These are phyloP conservation scores for Kingdonia uniflora DNA, from an alignment of 164 flowering plant species.

Conservation along the genomic window DNA sequence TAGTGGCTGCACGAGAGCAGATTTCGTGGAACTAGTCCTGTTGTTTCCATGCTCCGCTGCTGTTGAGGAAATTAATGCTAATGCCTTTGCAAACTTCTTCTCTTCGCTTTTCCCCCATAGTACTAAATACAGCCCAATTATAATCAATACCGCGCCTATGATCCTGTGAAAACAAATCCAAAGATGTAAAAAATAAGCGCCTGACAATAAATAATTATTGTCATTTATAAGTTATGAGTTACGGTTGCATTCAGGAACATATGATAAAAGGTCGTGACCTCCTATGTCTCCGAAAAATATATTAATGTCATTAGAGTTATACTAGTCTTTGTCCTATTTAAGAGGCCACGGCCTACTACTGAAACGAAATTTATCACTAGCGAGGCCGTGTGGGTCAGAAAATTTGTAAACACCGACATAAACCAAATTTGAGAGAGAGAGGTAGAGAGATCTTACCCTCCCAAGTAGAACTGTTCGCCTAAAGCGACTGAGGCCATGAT, in stretches of 20 bases:
- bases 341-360: no score
- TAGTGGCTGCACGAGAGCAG: slow-evolving; percentile 72
- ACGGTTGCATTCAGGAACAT: no score
- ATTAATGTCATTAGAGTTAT: no score
- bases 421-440: neutral
- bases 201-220: no score
- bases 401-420: no score
- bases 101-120: slow-evolving; percentile 94
- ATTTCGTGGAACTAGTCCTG: slow-evolving; percentile 33
- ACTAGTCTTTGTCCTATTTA: no score
- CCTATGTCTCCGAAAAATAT: no score
- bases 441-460: slow-evolving; percentile 43
- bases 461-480: slow-evolving; percentile 94
- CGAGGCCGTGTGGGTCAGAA: no score
- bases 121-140: slow-evolving; percentile 83
- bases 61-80: slow-evolving; percentile 27
- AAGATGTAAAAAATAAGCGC: no score
- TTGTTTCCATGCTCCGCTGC: slow-evolving; percentile 40
- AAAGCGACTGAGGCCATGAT: slow-evolving; percentile 82
- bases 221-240: no score
- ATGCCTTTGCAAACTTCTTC: slow-evolving; percentile 34
- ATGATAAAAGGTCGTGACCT: no score
- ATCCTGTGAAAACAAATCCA: slow-evolving; percentile 43
- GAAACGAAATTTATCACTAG: no score
- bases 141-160: slow-evolving; percentile 87